Evolutionary conservation across 2,329 filamentous ascomycete species (phyloP).

Genomic region (Phialophora tarda): DNA sequence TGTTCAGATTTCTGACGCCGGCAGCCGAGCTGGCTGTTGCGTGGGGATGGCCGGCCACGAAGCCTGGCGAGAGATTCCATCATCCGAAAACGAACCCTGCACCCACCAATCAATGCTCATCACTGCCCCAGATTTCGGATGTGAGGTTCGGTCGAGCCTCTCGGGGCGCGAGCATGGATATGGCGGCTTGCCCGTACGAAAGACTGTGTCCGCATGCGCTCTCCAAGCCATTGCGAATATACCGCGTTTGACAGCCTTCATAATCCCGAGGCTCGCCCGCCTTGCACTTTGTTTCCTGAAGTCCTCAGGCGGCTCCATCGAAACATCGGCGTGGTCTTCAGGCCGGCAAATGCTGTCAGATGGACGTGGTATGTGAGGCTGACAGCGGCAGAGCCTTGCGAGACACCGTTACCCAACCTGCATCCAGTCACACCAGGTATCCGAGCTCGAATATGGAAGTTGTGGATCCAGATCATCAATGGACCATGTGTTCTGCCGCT

Average conservation of each 20-base stretch:
- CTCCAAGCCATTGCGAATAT: slow-evolving; percentile 2
- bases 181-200: background rate
- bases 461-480: slow-evolving; percentile 22
- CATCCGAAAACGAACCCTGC: slow-evolving; percentile 2
- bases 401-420: background rate
- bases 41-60: background rate
- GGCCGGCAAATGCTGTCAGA: background rate
- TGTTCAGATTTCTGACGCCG: background rate
- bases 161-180: slow-evolving; percentile 3
- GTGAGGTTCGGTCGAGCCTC: slow-evolving; percentile 1
- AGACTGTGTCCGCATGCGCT: slow-evolving; percentile 1
- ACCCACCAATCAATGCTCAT: background rate
- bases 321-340: background rate
- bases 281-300: background rate
- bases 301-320: background rate
- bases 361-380: background rate
- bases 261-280: slow-evolving; percentile 9
- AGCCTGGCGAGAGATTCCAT: background rate
- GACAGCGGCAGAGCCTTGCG: slow-evolving; percentile 1
- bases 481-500: slow-evolving; percentile 29
- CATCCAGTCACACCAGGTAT: background rate
- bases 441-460: background rate
- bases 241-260: slow-evolving; percentile 20
- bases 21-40: background rate
- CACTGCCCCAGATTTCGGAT: slow-evolving; percentile 14